These are phyloP conservation scores for Cytospora paraplurivora DNA, from an alignment of 2,329 filamentous ascomycete genomes.

Conservation along the genomic window DNA sequence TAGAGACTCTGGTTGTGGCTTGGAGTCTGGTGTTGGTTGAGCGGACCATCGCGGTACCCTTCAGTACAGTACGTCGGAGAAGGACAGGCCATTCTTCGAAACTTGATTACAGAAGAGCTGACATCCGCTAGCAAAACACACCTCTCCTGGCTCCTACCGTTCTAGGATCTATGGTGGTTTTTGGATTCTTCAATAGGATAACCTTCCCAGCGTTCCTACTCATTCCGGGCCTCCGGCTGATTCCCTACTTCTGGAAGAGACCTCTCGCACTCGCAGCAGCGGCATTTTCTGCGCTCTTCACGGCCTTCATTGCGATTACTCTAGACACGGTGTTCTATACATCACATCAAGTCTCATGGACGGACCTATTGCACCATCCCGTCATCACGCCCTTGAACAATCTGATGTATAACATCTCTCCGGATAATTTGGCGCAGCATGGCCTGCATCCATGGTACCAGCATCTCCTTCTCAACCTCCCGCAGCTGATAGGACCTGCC, in stretches of 20 bases:
- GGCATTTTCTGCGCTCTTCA: conserved; percentile 64
- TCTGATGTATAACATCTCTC: conserved; percentile 71
- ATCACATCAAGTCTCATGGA: conserved; percentile 63
- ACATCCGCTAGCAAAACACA: conserved; percentile 63
- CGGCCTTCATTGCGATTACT: conserved; percentile 71
- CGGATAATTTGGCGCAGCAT: conserved; percentile 72
- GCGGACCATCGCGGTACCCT: conserved; percentile 66
- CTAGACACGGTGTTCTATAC: conserved; percentile 87
- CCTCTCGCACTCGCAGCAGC: conserved; percentile 65
- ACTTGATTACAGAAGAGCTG: conserved; percentile 29
- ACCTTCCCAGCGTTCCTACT: conserved; percentile 94
- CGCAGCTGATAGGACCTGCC: conserved; percentile 72
- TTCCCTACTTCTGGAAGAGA: conserved; percentile 80
- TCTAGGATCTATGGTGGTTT: conserved; percentile 78
- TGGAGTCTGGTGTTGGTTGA: conserved; percentile 93
- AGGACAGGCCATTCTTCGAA: neutral
- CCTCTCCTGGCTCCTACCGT: conserved; percentile 75
- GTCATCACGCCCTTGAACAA: conserved; percentile 80
- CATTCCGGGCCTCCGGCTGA: conserved; percentile 77
- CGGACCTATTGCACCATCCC: conserved; percentile 63
- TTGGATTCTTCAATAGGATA: conserved; percentile 93
- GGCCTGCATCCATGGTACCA: conserved; percentile 80
- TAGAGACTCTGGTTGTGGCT: conserved; percentile 88
- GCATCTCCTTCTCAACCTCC: conserved; percentile 70
- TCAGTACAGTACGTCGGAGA: conserved; percentile 62